A percentile compares a stretch with the other conserved stretches of the same genome.
phyloP scores from a whole-genome alignment of 1,284 basidiomycete genomes.

The Agroathelia rolfsii region DNA sequence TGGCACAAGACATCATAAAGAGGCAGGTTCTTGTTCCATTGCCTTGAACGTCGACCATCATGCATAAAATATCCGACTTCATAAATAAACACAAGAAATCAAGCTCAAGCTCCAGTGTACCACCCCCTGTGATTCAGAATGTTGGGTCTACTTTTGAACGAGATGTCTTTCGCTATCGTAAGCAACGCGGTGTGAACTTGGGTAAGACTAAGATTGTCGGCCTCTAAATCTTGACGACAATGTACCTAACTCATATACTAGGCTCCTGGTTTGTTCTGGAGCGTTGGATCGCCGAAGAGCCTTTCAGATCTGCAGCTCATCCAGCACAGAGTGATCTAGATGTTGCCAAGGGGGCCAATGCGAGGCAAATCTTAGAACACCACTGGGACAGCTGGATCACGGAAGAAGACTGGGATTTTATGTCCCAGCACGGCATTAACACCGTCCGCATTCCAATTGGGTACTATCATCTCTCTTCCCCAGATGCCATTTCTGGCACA shows the following conservation, averaged over 20 bases:
- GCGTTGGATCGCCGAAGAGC: constrained; percentile 56
- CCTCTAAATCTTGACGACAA: constrained; percentile 2
- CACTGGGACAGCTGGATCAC: constrained; percentile 82
- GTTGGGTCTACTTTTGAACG: constrained; percentile 14
- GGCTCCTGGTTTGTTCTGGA: constrained; percentile 75
- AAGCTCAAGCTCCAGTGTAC: too few relatives aligned
- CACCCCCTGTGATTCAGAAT: too few relatives aligned
- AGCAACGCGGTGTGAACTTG: constrained; percentile 78
- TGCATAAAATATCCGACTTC: constrained; percentile 2
- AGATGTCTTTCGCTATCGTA: constrained; percentile 55
- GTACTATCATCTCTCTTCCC: constrained; percentile 64
- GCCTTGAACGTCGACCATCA: too few relatives aligned
- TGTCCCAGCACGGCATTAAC: constrained; percentile 69
- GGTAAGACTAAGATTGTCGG: constrained; percentile 32
- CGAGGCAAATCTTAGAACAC: constrained; percentile 53
- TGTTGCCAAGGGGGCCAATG: constrained; percentile 53
- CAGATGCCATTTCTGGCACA: constrained; percentile 57
- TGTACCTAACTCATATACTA: constrained; percentile 16
- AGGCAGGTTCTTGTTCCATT: too few relatives aligned
- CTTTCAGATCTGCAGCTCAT: constrained; percentile 40
- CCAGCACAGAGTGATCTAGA: constrained; percentile 70
- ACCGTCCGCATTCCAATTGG: constrained; percentile 79
- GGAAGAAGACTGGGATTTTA: constrained; percentile 66
- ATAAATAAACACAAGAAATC: constrained; percentile 1
- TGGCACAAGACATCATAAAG: too few relatives aligned